A percentile compares a stretch with the other conserved stretches of the same genome.
Conservation (phyloP, 352 stramenopile species). For the Phytophthora niederhauseri region DNA sequence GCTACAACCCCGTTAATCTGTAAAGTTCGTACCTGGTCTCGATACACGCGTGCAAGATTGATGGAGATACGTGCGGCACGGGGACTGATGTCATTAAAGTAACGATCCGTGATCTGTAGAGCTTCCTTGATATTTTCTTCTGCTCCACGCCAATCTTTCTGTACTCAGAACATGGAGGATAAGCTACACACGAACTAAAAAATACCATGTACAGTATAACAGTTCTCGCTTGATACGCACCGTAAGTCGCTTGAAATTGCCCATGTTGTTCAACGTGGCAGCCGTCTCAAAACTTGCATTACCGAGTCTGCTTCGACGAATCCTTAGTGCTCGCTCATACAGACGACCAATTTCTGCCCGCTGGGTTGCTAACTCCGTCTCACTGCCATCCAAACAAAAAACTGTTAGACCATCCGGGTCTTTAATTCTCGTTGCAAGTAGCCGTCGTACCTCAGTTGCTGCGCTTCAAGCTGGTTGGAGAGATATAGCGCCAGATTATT, state of each 20-base stretch:
- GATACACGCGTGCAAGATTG: conserved; percentile 79
- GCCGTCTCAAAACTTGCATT: conserved; percentile 84
- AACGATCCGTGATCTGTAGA: conserved; percentile 75
- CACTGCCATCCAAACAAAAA: conserved; percentile 20
- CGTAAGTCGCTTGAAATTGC: conserved; percentile 80
- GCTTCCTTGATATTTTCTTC: conserved; percentile 81
- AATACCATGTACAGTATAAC: not conserved
- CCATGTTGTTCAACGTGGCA: conserved; percentile 84
- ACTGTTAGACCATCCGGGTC: conserved; percentile 3
- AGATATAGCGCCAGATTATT: conserved; percentile 84
- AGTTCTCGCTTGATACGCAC: conserved; percentile 32
- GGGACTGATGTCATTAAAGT: conserved; percentile 81
- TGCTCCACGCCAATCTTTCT: conserved; percentile 70
- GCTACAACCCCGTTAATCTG: not conserved
- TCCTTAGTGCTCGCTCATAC: conserved; percentile 68
- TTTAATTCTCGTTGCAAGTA: not conserved
- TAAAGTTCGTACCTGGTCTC: conserved; percentile 59
- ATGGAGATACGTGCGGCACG: conserved; percentile 75
- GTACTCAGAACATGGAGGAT: conserved; percentile 2
- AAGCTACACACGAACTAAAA: not conserved
- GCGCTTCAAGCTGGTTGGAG: conserved; percentile 65
- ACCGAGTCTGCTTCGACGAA: conserved; percentile 71
- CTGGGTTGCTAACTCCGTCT: conserved; percentile 42
- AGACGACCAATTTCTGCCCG: conserved; percentile 64
- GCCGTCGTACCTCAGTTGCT: conserved; percentile 51